Base-by-base conservation (phyloP, 495 filamentous ascomycete species). In the Penicillium robsamsonii region DNA sequence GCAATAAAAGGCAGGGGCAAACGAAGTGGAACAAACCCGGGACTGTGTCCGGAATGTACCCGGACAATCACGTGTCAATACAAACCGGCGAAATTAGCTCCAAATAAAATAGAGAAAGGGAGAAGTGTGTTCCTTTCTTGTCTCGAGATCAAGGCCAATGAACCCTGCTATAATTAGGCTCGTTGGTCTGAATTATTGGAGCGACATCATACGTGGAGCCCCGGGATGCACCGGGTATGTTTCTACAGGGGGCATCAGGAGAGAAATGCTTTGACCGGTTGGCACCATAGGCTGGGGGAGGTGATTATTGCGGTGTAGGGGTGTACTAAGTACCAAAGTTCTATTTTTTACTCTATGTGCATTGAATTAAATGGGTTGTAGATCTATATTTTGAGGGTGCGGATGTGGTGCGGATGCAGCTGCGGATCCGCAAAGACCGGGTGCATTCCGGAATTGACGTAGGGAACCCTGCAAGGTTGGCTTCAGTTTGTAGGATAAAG, bases 401-500 rank as follows among this genome's bases (percentile, higher is more conserved):
- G 25, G 25, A 27, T 27, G 25, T 35, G 33, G 12, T 15, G 33
- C 13, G 13, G 33, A n/a, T 37, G 13, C 13, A 5, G 33, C 13
- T 13, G 33, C 33, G 15, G 35, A 38, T 38, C 35, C 35, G 15
- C 35, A 17, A n/a, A 8, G 2, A 24, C 37, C 64, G 64, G 64
- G 61, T 61, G 51, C 43, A 52, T 61, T 18, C 64, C 61, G 64
- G 50, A 22, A 41, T 66, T 59, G 61, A 55, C 61, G 63, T 56
- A 56, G 38, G 15, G 13, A 29, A 17, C 37, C 31, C 22, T 45
- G 10, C 29, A 35, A 40, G 17, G n/a, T 6, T 17, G 11, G 27
- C 22, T 12, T 25, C 3, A 15, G 17, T 18, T n/a, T 37, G 25
- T 10, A 45, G 35, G 25, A 25, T 10, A 50, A 10, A 38, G 2